Conservation (phyloP, 2,329 filamentous ascomycete species). For the Sarocladium kiliense region DNA sequence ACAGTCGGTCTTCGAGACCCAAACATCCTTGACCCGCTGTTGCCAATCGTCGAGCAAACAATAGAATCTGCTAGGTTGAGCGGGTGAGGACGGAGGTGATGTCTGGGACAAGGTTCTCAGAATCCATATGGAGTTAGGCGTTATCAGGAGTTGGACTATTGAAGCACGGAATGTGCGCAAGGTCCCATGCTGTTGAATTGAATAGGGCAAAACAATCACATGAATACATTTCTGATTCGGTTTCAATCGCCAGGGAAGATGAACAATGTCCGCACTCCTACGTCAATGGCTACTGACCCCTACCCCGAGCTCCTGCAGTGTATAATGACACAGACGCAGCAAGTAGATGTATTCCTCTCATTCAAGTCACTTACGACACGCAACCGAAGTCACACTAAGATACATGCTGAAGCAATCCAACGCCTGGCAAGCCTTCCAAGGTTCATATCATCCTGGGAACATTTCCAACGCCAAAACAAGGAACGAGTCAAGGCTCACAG, state of each 20-base stretch:
- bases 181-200: neutral
- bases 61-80: slow-evolving; percentile 44
- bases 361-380: neutral
- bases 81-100: neutral
- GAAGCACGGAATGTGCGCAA: neutral
- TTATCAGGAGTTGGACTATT: neutral
- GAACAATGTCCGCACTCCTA: too few species aligned
- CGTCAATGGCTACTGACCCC: too few species aligned
- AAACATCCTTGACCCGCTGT: slow-evolving; percentile 64
- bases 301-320: too few species aligned
- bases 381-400: slow-evolving; percentile 8
- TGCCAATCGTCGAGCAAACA: slow-evolving; percentile 65
- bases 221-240: too few species aligned
- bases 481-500: neutral
- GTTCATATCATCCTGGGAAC: neutral
- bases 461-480: neutral
- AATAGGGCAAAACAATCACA: too few species aligned
- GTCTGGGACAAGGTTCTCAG: neutral
- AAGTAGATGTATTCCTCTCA: too few species aligned
- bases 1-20: slow-evolving; percentile 74
- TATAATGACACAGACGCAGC: too few species aligned
- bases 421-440: neutral
- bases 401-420: neutral
- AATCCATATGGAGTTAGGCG: neutral
- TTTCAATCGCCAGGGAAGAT: too few species aligned